A percentile compares a stretch with the other conserved stretches of the same genome.
Conservation (phyloP, 1,139 yeast genomes). For the Suhomyces coccinellae region DNA sequence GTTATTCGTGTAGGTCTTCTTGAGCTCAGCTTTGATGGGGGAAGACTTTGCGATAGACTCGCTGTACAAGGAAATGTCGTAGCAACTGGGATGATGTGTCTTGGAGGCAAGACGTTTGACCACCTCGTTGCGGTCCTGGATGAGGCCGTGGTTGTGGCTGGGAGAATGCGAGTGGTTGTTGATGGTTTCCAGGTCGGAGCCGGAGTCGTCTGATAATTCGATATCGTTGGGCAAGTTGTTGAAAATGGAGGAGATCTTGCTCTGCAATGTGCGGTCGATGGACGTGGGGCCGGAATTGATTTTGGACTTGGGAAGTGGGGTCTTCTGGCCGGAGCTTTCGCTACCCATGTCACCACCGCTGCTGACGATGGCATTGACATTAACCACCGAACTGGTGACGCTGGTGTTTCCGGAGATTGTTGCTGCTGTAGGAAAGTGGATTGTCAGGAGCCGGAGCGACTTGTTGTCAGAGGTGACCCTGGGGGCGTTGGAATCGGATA, state of each 20-base stretch:
- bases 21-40: constrained; percentile 32
- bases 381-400: constrained; percentile 34
- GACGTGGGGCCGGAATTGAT: constrained; percentile 1
- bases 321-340: background rate
- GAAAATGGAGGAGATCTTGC: constrained; percentile 40
- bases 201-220: constrained; percentile 50
- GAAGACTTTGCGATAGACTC: constrained; percentile 34
- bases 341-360: background rate
- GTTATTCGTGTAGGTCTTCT: constrained; percentile 41
- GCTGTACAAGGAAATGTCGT: constrained; percentile 29
- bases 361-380: constrained; percentile 28
- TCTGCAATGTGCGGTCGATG: constrained; percentile 19
- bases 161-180: constrained; percentile 20
- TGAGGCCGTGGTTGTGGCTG: constrained; percentile 11
- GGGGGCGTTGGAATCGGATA: constrained; percentile 15
- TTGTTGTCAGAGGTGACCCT: constrained; percentile 36
- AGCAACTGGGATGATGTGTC: constrained; percentile 16
- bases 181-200: constrained; percentile 44
- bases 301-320: background rate
- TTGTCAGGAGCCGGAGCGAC: constrained; percentile 30
- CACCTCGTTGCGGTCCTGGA: background rate
- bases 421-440: constrained; percentile 19
- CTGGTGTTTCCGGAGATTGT: constrained; percentile 19
- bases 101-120: constrained; percentile 7
- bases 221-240: constrained; percentile 51